These are phyloP conservation scores for Tetracentron sinense DNA, from an alignment of 164 flowering plant genomes.

Conservation along the genomic window DNA sequence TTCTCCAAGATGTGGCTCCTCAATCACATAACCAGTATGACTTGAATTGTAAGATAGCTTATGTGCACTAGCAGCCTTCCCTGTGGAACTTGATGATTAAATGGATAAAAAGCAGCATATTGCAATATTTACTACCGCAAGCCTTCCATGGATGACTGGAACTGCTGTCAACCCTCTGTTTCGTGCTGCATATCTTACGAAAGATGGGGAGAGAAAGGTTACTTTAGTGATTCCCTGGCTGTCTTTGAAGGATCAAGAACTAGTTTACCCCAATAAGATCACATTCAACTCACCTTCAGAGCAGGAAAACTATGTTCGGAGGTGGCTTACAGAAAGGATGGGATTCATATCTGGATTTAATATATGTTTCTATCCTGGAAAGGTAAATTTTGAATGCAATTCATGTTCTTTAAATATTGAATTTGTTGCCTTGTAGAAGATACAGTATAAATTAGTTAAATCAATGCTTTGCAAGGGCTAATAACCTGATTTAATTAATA, in stretches of 20 bases:
- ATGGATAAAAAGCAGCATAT: conserved; percentile 72
- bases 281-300: conserved; percentile 62
- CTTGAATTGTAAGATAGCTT: not conserved
- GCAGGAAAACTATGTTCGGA: conserved; percentile 69
- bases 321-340: conserved; percentile 83
- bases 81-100: conserved; percentile 15
- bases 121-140: conserved; percentile 91
- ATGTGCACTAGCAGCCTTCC: not conserved
- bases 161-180: conserved; percentile 97
- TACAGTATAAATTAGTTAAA: not conserved
- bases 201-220: conserved; percentile 57
- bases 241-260: conserved; percentile 63
- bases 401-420: not conserved
- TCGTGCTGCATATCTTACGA: conserved; percentile 92
- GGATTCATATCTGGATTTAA: conserved; percentile 48
- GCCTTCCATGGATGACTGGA: conserved; percentile 99
- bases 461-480: not conserved
- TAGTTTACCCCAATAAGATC: conserved; percentile 63
- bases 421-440: not conserved
- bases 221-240: conserved; percentile 94
- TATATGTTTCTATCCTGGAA: conserved; percentile 81
- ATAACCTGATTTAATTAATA: not conserved
- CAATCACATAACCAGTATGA: not conserved
- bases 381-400: conserved; percentile 39
- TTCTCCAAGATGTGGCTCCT: not conserved